Evolutionary conservation across 2,329 filamentous ascomycete species (phyloP).

Genomic region (Aspergillus fijiensis): DNA sequence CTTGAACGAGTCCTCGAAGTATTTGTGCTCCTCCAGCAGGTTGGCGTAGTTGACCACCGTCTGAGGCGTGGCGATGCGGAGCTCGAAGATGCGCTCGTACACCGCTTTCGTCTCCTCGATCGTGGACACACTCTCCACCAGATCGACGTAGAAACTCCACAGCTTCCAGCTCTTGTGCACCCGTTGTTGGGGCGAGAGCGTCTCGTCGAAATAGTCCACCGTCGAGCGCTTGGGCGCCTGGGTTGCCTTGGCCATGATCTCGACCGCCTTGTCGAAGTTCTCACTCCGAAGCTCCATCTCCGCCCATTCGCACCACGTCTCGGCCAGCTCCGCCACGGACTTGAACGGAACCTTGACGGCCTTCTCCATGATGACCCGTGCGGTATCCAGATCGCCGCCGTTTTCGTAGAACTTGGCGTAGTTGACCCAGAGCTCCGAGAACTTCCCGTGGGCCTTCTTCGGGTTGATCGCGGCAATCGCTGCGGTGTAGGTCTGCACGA

Average conservation of each 20-base stretch:
- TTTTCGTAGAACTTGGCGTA: conserved; percentile 97
- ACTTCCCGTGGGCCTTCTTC: conserved; percentile 89
- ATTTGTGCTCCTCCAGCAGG: conserved; percentile 87
- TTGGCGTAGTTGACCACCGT: conserved; percentile 99
- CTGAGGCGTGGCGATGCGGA: conserved; percentile 95
- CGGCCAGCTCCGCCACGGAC: conserved; percentile 91
- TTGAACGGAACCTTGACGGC: conserved; percentile 98
- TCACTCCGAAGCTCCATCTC: conserved; percentile 96
- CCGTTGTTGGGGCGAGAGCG: conserved; percentile 86
- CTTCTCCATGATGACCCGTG: conserved; percentile 93
- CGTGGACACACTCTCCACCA: conserved; percentile 90
- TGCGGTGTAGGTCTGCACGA: conserved; percentile 91
- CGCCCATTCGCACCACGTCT: conserved; percentile 99
- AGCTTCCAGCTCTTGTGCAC: conserved; percentile 99
- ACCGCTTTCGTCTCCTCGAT: conserved; percentile 90
- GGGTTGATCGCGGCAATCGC: conserved; percentile 91
- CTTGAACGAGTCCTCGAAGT: conserved; percentile 97
- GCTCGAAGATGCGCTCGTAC: conserved; percentile 96
- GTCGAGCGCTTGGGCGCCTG: conserved; percentile 96
- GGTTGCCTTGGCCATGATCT: conserved; percentile 95
- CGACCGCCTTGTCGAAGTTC: conserved; percentile 90
- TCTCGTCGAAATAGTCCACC: conserved; percentile 99
- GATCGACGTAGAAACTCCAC: conserved; percentile 98
- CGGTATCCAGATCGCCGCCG: conserved; percentile 78
- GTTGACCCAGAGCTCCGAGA: conserved; percentile 92